Evolutionary conservation across 345 rosid species (phyloP).

Genomic region (Hevea brasiliensis): DNA sequence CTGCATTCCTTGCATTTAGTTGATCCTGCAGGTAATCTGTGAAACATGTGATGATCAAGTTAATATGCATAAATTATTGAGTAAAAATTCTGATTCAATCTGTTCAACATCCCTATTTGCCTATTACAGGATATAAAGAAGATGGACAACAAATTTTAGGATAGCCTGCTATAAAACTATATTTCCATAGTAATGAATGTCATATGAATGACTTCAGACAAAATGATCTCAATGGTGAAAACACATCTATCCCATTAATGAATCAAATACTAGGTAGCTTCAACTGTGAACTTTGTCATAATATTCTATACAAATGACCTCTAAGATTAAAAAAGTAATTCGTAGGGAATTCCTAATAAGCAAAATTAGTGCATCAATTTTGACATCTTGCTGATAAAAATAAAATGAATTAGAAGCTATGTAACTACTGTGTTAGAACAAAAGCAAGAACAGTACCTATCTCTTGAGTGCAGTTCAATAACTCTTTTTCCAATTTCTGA

Average conservation of each 20-base stretch:
- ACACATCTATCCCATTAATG: not conserved
- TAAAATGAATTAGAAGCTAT: not conserved
- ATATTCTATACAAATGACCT: not conserved
- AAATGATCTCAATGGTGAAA: not conserved
- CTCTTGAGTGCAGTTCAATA: slow-evolving; percentile 72
- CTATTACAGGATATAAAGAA: not conserved
- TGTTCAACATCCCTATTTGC: not conserved
- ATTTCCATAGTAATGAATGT: slow-evolving; percentile 10
- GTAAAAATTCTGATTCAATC: slow-evolving; percentile 5
- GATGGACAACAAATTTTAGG: not conserved
- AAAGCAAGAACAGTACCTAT: slow-evolving; percentile 54
- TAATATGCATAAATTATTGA: no score
- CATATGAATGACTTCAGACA: not conserved
- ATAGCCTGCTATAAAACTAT: not conserved
- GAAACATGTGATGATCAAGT: slow-evolving; percentile 15
- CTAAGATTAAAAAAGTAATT: not conserved
- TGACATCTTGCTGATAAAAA: not conserved
- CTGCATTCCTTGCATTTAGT: slow-evolving; percentile 55
- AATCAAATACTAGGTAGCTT: not conserved
- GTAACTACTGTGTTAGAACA: not conserved
- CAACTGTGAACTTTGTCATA: not conserved
- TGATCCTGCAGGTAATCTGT: slow-evolving; percentile 88
- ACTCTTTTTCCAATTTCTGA: slow-evolving; percentile 64
- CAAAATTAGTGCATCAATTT: not conserved
- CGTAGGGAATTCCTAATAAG: not conserved